Conservation (phyloP, 257 asterid genomes). For the Solanum etuberosum region DNA sequence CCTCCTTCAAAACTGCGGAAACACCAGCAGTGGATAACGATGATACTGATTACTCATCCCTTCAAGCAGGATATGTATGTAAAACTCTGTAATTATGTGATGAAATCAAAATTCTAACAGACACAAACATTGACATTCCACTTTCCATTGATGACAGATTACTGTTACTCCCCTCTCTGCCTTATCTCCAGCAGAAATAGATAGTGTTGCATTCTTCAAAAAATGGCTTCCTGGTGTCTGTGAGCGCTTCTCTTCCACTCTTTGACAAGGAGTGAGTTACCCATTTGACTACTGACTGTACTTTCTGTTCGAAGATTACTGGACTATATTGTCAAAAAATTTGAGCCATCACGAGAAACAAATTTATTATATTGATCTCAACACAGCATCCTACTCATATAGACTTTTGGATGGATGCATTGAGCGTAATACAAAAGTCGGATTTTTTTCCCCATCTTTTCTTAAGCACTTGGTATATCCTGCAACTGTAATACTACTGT, state of each 20-base stretch:
- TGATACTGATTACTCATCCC: constrained; percentile 37
- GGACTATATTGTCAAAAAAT: not conserved
- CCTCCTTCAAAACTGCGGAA: constrained; percentile 38
- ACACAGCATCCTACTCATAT: not conserved
- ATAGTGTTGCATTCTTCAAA: constrained; percentile 42
- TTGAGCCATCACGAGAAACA: too few relatives aligned
- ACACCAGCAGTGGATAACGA: constrained; percentile 26
- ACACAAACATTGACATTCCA: not conserved
- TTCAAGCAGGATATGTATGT: constrained; percentile 65
- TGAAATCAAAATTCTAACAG: not conserved
- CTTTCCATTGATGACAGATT: constrained; percentile 37
- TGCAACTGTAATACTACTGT: not conserved
- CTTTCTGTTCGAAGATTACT: not conserved
- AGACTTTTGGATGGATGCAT: not conserved
- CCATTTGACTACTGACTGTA: not conserved
- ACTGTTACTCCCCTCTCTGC: constrained; percentile 70
- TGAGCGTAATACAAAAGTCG: not conserved
- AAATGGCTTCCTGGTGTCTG: constrained; percentile 47
- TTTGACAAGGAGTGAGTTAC: not conserved
- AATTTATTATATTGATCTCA: not conserved
- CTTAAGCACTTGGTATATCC: not conserved
- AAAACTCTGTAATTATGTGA: not conserved
- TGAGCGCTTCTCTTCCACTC: constrained; percentile 7
- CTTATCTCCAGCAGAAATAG: constrained; percentile 49
- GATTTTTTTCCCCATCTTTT: not conserved